Base-by-base conservation (phyloP, 768 basidiomycete species). In the Obba rivulosa region DNA sequence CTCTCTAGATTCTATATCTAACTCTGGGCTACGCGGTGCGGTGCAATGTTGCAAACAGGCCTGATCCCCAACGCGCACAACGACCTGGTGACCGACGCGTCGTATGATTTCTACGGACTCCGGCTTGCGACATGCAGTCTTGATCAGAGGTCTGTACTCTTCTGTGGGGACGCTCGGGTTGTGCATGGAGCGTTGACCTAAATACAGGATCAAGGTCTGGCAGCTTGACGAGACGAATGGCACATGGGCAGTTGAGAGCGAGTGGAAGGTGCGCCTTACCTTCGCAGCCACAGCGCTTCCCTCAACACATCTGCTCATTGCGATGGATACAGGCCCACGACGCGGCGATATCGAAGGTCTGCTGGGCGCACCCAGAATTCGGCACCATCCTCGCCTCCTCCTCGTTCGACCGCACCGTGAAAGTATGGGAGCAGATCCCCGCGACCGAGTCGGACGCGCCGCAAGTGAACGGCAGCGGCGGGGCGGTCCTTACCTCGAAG, bases 361-460 rank as follows among this genome's bases (percentile, higher is more conserved):
- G 79, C 45, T 98, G 92, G 89, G 92, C 92, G 1, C 92, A 94
- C 61, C 92, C 95, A 4, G 85, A 93, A 65, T 93, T 92, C 50
- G 94, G 92, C 3, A 79, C 82, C 1, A 79, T 96, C 45, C 72
- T 98, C 47, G 92, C 92, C 0, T 90, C 88, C 3, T 80, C 83
- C 4, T 92, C 87, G 2, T 92, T 93, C 58, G 95, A 97, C 67
- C 78, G 94, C 21, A 88, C 88, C 0, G 88, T 93, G 47, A 90
- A 94, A 66, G 78, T 99, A 14, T 97, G 92, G 92, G 90, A 94
- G 62, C 80, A 88, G 65, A 70, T 69, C 0, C 55, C 63, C 10
- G 62, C 65, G 40, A 50, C 61, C 17, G 60, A 56, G 22, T 40
- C 53, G 13, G 65, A 66, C 28, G 58, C 53, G 36, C 44, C 56